Percentiles rank a stretch among this genome's conserved stretches.
phyloP scores from a whole-genome alignment of 2,329 filamentous ascomycete species.

The Juglanconis oblonga region DNA sequence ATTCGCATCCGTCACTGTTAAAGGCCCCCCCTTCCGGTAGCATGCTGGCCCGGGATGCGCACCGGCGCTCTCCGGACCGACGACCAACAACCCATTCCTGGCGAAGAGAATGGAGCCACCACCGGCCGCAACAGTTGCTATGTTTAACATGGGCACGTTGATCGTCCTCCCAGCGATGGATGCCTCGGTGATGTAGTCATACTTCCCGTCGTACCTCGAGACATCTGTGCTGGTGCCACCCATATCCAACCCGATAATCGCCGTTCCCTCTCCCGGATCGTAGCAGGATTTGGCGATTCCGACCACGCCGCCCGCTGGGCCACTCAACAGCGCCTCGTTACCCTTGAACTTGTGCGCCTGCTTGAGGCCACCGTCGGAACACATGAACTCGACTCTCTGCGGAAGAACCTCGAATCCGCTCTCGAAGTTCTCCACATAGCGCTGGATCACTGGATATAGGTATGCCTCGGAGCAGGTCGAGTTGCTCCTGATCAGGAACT shows the following conservation, averaged over 20 bases:
- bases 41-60: conserved; percentile 71
- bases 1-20: conserved; percentile 73
- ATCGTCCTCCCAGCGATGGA: conserved; percentile 70
- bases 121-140: conserved; percentile 64
- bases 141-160: conserved; percentile 69
- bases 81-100: conserved; percentile 68
- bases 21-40: conserved; percentile 66
- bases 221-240: conserved; percentile 73
- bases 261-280: conserved; percentile 60
- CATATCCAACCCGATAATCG: conserved; percentile 47
- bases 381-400: conserved; percentile 66
- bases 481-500: conserved; percentile 63
- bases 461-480: conserved; percentile 71
- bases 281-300: conserved; percentile 69
- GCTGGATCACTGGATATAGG: conserved; percentile 66
- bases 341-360: conserved; percentile 60
- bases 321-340: conserved; percentile 63
- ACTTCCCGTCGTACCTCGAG: conserved; percentile 63
- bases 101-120: conserved; percentile 58
- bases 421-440: conserved; percentile 65
- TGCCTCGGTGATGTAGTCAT: conserved; percentile 71
- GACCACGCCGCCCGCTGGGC: conserved; percentile 69
- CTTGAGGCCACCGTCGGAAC: conserved; percentile 43
- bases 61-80: conserved; percentile 69
- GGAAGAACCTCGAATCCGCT: conserved; percentile 60